Evolutionary conservation across 2,329 filamentous ascomycete species (phyloP).

Genomic region (Sporothrix variecibatus): DNA sequence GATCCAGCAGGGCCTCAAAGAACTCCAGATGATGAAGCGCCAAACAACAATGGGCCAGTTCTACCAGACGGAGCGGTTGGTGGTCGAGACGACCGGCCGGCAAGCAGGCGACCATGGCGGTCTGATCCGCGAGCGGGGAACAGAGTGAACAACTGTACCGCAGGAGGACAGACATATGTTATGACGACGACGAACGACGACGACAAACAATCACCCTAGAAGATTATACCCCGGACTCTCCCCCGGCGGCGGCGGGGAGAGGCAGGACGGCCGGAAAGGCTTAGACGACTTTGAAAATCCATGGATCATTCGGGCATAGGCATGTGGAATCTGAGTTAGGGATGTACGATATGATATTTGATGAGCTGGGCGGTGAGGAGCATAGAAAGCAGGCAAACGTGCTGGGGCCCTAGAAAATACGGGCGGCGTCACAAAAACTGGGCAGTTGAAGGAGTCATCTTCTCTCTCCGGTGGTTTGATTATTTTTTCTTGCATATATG

Average conservation of each 20-base stretch:
- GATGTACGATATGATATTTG: conserved; percentile 14
- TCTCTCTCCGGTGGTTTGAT: conserved; percentile 7
- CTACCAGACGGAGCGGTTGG: conserved; percentile 86
- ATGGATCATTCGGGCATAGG: background rate
- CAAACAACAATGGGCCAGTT: conserved; percentile 96
- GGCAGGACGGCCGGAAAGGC: background rate
- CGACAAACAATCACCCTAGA: background rate
- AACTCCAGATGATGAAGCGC: conserved; percentile 89
- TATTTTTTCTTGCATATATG: background rate
- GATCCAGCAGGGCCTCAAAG: conserved; percentile 82
- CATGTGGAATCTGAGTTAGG: background rate
- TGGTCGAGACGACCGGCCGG: conserved; percentile 64
- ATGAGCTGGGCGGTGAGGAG: background rate
- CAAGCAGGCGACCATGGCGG: conserved; percentile 17
- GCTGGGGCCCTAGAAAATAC: background rate
- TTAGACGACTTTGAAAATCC: background rate
- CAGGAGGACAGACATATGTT: too few relatives aligned
- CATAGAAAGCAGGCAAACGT: background rate
- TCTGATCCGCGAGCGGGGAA: conserved; percentile 20
- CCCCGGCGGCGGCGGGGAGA: background rate
- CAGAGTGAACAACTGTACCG: background rate
- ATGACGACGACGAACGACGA: conserved; percentile 8
- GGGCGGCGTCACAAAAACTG: background rate
- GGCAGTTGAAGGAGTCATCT: background rate
- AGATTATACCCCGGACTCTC: background rate